Percentiles rank a stretch among this genome's conserved stretches.
These are phyloP conservation scores for Avicennia marina DNA, from an alignment of 257 asterid genomes.

Conservation along the genomic window DNA sequence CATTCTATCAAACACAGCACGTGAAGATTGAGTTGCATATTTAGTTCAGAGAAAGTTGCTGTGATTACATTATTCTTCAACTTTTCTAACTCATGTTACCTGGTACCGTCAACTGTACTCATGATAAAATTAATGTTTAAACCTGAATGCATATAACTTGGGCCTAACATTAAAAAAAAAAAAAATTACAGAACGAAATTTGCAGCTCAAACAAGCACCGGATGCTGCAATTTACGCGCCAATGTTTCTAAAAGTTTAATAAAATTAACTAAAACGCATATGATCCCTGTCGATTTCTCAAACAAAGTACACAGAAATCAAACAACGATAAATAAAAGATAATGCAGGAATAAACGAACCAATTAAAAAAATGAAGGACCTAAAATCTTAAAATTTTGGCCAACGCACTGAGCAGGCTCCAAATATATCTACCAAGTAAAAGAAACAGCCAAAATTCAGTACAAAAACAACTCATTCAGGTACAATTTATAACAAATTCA, in stretches of 20 bases:
- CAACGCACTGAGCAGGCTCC: background rate
- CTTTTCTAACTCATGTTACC: background rate
- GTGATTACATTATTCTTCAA: background rate
- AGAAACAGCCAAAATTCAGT: background rate
- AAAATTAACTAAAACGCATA: background rate
- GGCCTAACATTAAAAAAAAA: background rate
- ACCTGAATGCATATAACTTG: background rate
- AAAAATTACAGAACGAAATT: too few relatives aligned
- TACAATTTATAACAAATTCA: background rate
- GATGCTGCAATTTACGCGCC: background rate
- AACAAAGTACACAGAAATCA: conserved; percentile 9
- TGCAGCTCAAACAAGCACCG: background rate
- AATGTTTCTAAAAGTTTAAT: background rate
- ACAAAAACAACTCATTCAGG: background rate
- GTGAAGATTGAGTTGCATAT: background rate
- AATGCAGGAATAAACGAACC: background rate
- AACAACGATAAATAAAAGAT: background rate
- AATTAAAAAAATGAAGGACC: background rate
- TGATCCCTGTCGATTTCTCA: background rate
- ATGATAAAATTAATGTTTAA: background rate
- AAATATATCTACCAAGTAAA: background rate
- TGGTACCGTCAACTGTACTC: background rate
- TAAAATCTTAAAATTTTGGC: background rate
- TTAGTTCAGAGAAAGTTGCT: background rate
- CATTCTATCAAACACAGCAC: background rate